Evolutionary conservation across 495 filamentous ascomycete species (phyloP).

Genomic region (Stereocaulon alpinum): DNA sequence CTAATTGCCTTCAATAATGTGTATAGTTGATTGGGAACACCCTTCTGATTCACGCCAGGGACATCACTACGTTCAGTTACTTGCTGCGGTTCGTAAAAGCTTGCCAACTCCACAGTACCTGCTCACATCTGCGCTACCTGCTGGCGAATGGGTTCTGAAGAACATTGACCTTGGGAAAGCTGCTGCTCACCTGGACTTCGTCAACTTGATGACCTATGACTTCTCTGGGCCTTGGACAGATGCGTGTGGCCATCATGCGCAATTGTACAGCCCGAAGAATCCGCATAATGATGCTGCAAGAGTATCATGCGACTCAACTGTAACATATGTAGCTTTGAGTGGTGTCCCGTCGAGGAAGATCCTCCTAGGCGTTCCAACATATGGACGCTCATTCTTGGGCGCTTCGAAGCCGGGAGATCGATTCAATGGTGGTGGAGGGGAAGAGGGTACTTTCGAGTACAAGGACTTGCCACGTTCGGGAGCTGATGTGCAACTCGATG

Average conservation of each 20-base stretch:
- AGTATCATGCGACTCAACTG: conserved; percentile 54
- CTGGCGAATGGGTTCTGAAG: conserved; percentile 59
- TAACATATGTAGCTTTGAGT: conserved; percentile 52
- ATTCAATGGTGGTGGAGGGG: conserved; percentile 55
- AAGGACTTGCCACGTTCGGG: conserved; percentile 62
- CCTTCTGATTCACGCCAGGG: conserved; percentile 61
- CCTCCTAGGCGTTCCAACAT: conserved; percentile 69
- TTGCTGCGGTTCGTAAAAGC: conserved; percentile 55
- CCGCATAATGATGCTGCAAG: conserved; percentile 38
- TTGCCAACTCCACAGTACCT: conserved; percentile 67
- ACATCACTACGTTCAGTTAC: conserved; percentile 58
- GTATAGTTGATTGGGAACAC: conserved; percentile 83
- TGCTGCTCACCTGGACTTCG: conserved; percentile 57
- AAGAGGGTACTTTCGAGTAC: conserved; percentile 80
- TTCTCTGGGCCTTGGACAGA: conserved; percentile 72
- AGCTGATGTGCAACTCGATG: conserved; percentile 59
- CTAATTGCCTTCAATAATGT: conserved; percentile 2
- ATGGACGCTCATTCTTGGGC: conserved; percentile 71
- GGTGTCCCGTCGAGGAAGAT: conserved; percentile 67
- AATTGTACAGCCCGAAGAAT: conserved; percentile 54
- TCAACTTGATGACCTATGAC: conserved; percentile 84
- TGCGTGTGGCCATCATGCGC: conserved; percentile 65
- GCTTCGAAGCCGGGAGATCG: conserved; percentile 52
- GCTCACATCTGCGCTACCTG: conserved; percentile 75
- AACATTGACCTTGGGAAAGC: conserved; percentile 64